These are phyloP conservation scores for Pyrenula aspistea DNA, from an alignment of 495 filamentous ascomycete species.

Conservation along the genomic window DNA sequence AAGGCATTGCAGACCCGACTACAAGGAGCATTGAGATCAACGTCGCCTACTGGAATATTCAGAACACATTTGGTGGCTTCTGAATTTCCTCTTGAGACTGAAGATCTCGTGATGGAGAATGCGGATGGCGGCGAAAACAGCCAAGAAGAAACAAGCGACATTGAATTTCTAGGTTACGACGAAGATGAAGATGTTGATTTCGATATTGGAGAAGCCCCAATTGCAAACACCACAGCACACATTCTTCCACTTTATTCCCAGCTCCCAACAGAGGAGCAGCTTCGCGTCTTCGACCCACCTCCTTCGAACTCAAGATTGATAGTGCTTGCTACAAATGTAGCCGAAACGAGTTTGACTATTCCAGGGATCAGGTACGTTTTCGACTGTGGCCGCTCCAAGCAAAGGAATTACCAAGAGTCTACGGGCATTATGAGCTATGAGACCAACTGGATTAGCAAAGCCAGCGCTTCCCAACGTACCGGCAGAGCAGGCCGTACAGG, in stretches of 20 bases:
- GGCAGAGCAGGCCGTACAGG: constrained; percentile 94
- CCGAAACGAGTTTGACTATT: constrained; percentile 93
- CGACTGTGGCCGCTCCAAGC: constrained; percentile 84
- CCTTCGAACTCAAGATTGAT: constrained; percentile 78
- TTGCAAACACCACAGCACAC: constrained; percentile 61
- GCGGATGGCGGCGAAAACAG: constrained; percentile 23
- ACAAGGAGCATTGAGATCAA: constrained; percentile 56
- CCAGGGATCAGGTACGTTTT: constrained; percentile 94
- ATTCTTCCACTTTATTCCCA: constrained; percentile 88
- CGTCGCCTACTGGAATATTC: constrained; percentile 39
- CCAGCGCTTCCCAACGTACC: constrained; percentile 82
- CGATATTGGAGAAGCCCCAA: constrained; percentile 46
- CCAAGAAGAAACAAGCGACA: constrained; percentile 29
- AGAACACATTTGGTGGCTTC: constrained; percentile 61
- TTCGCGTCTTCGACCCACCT: constrained; percentile 82
- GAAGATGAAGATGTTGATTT: constrained; percentile 42
- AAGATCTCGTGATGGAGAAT: constrained; percentile 71
- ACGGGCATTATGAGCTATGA: constrained; percentile 95
- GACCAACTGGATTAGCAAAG: constrained; percentile 94
- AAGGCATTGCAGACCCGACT: constrained; percentile 61
- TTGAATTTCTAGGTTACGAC: constrained; percentile 36
- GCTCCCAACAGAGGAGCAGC: constrained; percentile 84
- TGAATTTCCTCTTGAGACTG: constrained; percentile 70
- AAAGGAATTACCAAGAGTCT: constrained; percentile 68
- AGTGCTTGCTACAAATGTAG: constrained; percentile 91